Conservation (phyloP, 257 asterid genomes). For the Forsythia viridissima region DNA sequence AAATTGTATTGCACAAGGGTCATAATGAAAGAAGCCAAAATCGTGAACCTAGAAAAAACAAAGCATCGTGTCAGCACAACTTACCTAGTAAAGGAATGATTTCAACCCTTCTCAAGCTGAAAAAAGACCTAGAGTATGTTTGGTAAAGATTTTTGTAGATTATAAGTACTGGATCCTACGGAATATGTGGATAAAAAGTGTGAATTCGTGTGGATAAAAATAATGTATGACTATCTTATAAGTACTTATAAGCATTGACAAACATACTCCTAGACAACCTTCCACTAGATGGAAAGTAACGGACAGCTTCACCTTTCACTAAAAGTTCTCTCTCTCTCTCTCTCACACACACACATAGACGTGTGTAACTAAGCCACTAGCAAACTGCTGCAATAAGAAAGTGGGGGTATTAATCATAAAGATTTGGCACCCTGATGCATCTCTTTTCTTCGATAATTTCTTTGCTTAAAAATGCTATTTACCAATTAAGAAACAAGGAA, state of each 20-base stretch:
- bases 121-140: neutral
- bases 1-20: constrained; percentile 84
- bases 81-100: neutral
- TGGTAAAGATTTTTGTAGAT: no score
- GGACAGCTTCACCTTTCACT: neutral
- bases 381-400: neutral
- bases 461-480: neutral
- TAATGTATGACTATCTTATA: no score
- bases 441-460: neutral
- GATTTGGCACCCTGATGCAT: neutral
- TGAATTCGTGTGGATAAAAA: no score
- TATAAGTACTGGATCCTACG: no score
- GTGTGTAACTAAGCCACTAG: constrained; percentile 14
- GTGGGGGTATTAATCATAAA: neutral
- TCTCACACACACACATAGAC: neutral
- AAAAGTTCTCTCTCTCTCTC: neutral
- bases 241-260: no score
- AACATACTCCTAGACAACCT: neutral
- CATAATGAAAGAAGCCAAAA: constrained; percentile 93
- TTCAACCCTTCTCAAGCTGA: constrained; percentile 16
- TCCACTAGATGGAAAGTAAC: neutral
- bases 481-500: neutral
- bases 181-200: no score
- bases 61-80: constrained; percentile 18
- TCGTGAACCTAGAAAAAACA: constrained; percentile 74